Evolutionary conservation across 345 rosid species (phyloP), one percentile per base, ranked within the genome.

Genomic region (Trapa bicornis): DNA sequence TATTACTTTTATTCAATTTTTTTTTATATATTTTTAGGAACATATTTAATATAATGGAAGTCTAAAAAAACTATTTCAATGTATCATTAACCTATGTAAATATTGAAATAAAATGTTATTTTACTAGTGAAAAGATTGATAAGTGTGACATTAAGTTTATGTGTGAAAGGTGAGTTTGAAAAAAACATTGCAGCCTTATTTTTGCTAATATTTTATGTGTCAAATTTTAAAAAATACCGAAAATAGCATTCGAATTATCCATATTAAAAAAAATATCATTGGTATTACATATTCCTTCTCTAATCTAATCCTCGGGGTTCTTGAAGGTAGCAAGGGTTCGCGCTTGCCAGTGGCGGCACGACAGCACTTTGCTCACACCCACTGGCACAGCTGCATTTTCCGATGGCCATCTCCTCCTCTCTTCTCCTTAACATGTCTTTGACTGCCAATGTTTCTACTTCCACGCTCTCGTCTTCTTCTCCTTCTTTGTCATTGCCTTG

Each of bases 321-420:
- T 14, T 13, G 12, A 36, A 12, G 13, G 67, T 15, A n/a, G 47
- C 42, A 62, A 62, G 45, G 43, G 6, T 37, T 16, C 17, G 36
- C 3, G 14, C 63, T 35, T 5, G 12, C 39, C 47, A 13, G 10
- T 6, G 69, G 62, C 69, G 69, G 69, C 69, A 6, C 47, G 67
- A 41, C 29, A 66, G 37, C 42, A 5, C 58, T 8, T 48, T 47
- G 29, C 58, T 53, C 16, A 17, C 3, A 3, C 6, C 33, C 42
- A 13, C 16, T 38, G 14, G 72, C 66, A 52, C 7, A 16, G 2
- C 57, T 63, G 15, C 3, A 29, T 35, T 71, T 68, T 66, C 61
- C 50, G 61, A 87, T 89, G 97, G 85, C 96, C 48, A 68, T 77
- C 69, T 76, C 83, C 5, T 37, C 73, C 52, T 78, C 79, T n/a